phyloP scores from a whole-genome alignment of 352 stramenopile genomes.

The Globisporangium uncinulatum region DNA sequence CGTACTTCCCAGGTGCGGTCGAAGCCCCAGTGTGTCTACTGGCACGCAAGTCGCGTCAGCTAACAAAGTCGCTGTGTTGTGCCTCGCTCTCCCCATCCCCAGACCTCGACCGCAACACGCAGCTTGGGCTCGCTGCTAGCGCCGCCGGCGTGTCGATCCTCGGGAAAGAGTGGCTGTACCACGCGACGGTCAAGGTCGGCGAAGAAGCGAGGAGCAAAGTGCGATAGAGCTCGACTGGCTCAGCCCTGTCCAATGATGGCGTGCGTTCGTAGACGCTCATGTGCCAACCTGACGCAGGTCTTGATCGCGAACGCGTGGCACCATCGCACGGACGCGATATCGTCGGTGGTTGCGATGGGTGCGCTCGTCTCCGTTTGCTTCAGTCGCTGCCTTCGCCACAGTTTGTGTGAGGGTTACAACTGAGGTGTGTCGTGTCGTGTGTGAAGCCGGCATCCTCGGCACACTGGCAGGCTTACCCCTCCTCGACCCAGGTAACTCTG shows the following conservation, averaged over 20 bases:
- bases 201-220: slow-evolving; percentile 89
- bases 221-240: neutral
- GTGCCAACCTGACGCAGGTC: slow-evolving; percentile 35
- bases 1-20: slow-evolving; percentile 39
- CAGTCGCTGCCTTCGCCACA: neutral
- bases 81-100: neutral
- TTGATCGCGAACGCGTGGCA: slow-evolving; percentile 98
- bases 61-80: neutral
- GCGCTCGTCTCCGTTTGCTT: neutral
- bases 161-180: slow-evolving; percentile 93
- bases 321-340: slow-evolving; percentile 88
- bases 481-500: slow-evolving; percentile 51
- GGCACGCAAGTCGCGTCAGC: no score
- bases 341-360: slow-evolving; percentile 82
- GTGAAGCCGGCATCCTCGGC: slow-evolving; percentile 55
- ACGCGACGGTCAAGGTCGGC: slow-evolving; percentile 90
- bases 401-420: neutral
- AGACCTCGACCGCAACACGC: slow-evolving; percentile 45
- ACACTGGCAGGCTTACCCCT: slow-evolving; percentile 64
- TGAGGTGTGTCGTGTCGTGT: neutral
- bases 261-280: no score
- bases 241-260: neutral
- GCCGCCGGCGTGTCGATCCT: slow-evolving; percentile 89
- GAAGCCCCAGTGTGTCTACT: no score
- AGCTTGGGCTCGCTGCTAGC: slow-evolving; percentile 71